Evolutionary conservation across 1,284 basidiomycete genomes (phyloP).

Genomic region (Boletus semigastroideus): DNA sequence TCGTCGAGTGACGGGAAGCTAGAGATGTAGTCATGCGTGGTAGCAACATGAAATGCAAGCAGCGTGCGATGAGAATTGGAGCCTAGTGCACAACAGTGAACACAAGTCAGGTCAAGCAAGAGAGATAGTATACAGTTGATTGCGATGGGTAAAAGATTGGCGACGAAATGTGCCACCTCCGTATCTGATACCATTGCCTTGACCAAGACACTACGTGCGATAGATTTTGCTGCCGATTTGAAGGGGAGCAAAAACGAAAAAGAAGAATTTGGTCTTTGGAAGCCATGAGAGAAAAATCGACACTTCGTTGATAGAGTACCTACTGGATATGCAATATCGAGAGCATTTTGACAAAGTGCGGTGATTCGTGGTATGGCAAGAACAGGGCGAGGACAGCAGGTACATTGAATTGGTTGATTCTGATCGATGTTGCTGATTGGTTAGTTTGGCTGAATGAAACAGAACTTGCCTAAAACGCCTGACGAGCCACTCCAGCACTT

Average conservation of each 20-base stretch:
- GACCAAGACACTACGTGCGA: conserved; percentile 70
- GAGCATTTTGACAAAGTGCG: conserved; percentile 93
- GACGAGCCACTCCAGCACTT: conserved; percentile 96
- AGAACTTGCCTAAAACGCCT: conserved; percentile 79
- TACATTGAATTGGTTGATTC: conserved; percentile 93
- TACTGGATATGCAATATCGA: conserved; percentile 81
- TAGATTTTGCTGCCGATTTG: conserved; percentile 68
- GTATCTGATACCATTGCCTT: conserved; percentile 72
- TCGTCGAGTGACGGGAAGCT: conserved; percentile 57
- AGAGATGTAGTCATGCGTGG: conserved; percentile 78
- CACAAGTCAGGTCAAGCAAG: not conserved
- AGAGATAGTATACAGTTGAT: conserved; percentile 44
- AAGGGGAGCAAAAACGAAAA: conserved; percentile 75
- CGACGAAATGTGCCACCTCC: conserved; percentile 74
- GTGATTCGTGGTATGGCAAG: conserved; percentile 93
- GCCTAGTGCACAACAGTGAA: conserved; percentile 16
- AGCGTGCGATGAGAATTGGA: conserved; percentile 65
- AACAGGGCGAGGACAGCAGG: conserved; percentile 80
- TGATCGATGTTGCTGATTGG: conserved; percentile 31
- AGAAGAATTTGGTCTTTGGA: conserved; percentile 44
- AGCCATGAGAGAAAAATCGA: conserved; percentile 6
- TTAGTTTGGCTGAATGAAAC: not conserved
- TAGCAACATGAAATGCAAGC: conserved; percentile 82
- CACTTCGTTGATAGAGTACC: conserved; percentile 21
- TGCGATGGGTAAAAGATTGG: conserved; percentile 61